Base-by-base conservation (phyloP, 768 basidiomycete species). In the Pisolithus marmoratus region DNA sequence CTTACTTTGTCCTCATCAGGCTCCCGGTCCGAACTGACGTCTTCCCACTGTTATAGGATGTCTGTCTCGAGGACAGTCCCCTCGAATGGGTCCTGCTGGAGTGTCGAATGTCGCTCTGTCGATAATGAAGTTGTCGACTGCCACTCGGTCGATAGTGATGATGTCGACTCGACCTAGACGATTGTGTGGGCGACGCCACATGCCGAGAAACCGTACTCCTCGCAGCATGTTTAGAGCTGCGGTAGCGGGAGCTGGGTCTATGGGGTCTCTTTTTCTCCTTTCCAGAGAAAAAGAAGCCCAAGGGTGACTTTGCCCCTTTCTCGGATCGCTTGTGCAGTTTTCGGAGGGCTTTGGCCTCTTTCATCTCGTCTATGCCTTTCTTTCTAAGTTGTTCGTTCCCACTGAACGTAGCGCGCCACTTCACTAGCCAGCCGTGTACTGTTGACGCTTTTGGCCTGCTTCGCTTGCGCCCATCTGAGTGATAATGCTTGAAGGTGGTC, bases 361-460 rank as follows among this genome's bases (percentile, higher is more conserved):
- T 72, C 82, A 88, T 88, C 67, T 89, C 87, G 48, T 72, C 73
- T 64, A 87, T 87, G 43, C 87, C 87, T 72, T 81, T 80, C 66
- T 70, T 77, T 55, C 85, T 75, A 44, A 84, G 68, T 19, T 56
- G 60, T 61, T 87, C 85, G 60, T 85, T 74, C 34, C 84, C 85
- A 29, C 75, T 62, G 29, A 88, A 71, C 12, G 86, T 87, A 23
- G 85, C 87, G 54, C 86, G 77, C 79, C 83, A 78, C 67, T 88
- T 89, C n/a, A 82, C 80, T 53, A 88, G 71, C 85, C 86, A 89
- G 29, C 87, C 87, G 57, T 89, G 87, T 65, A 86, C 75, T 11
- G 77, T 76, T 6, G 75, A 76, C n/a, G 72, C 62, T 49, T 78
- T 83, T 38, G 78, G 76, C 29, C 73, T 75, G 45, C 77, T 81